Conservation (phyloP, 176 grass and related monocot species). For the Paspalum notatum region DNA sequence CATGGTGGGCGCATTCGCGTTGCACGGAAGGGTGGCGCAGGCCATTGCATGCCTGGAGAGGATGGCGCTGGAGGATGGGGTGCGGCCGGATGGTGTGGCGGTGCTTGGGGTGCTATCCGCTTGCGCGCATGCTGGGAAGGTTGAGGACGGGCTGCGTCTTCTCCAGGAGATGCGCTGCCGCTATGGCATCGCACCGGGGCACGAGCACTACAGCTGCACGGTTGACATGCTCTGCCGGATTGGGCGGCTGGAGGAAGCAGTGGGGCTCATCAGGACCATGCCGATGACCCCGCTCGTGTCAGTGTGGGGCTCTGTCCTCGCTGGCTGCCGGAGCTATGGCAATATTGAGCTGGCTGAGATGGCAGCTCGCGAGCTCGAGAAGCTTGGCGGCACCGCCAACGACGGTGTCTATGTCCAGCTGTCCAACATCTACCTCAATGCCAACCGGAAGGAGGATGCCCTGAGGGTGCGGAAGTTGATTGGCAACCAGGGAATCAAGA, state of each 20-base stretch:
- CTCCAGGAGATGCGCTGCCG: conserved; percentile 54
- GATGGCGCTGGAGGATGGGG: conserved; percentile 63
- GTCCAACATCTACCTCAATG: conserved; percentile 80
- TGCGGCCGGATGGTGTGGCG: conserved; percentile 64
- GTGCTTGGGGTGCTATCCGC: conserved; percentile 65
- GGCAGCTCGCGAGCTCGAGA: conserved; percentile 58
- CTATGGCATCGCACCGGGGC: conserved; percentile 51
- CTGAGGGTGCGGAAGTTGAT: conserved; percentile 68
- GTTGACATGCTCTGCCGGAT: conserved; percentile 90
- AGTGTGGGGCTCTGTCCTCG: conserved; percentile 74
- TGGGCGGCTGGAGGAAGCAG: conserved; percentile 58
- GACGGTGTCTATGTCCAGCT: conserved; percentile 81
- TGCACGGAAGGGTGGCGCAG: conserved; percentile 62
- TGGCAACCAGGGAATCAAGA: conserved; percentile 63
- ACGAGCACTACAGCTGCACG: conserved; percentile 85
- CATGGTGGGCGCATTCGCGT: conserved; percentile 75
- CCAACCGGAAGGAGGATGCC: conserved; percentile 68
- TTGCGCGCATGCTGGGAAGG: conserved; percentile 64
- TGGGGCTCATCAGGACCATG: conserved; percentile 63
- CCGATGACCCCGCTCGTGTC: conserved; percentile 64
- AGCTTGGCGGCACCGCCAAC: conserved; percentile 49
- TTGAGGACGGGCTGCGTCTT: conserved; percentile 62
- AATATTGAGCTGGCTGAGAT: conserved; percentile 76
- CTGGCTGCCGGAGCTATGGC: conserved; percentile 62
- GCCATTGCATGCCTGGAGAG: conserved; percentile 55